Conservation (phyloP, 2,329 filamentous ascomycete genomes). For the Colletotrichum orchidophilum region DNA sequence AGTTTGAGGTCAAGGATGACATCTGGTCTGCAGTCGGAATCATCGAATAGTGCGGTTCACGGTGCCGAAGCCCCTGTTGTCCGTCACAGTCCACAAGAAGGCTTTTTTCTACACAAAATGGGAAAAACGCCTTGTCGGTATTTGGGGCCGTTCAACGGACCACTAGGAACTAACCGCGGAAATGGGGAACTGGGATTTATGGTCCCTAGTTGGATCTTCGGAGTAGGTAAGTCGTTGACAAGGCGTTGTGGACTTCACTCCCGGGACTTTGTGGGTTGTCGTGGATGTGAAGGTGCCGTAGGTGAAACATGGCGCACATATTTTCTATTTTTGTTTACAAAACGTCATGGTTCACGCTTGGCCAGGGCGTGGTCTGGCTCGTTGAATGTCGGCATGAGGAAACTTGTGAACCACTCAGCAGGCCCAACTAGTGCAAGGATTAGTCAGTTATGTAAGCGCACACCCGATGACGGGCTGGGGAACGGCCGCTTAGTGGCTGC, state of each 20-base stretch:
- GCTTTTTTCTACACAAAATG: not conserved
- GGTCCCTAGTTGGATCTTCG: not conserved
- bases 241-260: not conserved
- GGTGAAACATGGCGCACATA: conserved; percentile 27
- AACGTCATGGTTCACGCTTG: conserved; percentile 22
- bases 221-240: conserved; percentile 1
- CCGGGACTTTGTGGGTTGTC: conserved; percentile 4
- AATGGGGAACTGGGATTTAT: not conserved
- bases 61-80: not conserved
- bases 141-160: not conserved
- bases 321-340: conserved; percentile 30
- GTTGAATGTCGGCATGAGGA: conserved; percentile 23
- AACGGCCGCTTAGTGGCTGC: not conserved
- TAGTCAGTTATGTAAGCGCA: conserved; percentile 20
- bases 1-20: not conserved
- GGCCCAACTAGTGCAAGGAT: not conserved
- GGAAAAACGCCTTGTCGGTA: not conserved
- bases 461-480: not conserved
- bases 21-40: not conserved
- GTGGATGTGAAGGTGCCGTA: conserved; percentile 7
- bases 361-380: not conserved
- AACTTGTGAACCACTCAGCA: not conserved
- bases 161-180: not conserved
- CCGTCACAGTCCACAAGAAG: not conserved
- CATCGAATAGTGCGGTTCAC: not conserved